A percentile compares a stretch with the other conserved stretches of the same genome.
phyloP scores from a whole-genome alignment of 768 basidiomycete species.

The Boletus subparvulus region DNA sequence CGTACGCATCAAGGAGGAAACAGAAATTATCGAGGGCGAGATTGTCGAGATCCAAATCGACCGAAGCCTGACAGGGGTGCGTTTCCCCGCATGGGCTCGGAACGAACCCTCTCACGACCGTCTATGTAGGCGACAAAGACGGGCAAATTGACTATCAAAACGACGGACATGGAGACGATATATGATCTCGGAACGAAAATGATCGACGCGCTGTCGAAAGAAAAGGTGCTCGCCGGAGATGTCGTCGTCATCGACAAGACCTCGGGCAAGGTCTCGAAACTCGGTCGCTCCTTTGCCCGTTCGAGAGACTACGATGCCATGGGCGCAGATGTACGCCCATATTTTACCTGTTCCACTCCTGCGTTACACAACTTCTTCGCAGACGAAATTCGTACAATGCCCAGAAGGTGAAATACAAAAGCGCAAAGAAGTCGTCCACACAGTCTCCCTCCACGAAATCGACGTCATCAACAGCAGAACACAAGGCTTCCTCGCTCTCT shows the following conservation, averaged over 20 bases:
- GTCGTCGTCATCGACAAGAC: slow-evolving; percentile 97
- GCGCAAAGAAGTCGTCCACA: slow-evolving; percentile 95
- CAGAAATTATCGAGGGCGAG: slow-evolving; percentile 96
- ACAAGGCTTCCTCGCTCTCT: slow-evolving; percentile 95
- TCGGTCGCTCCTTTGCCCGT: slow-evolving; percentile 94
- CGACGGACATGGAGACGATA: slow-evolving; percentile 99
- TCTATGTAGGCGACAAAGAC: slow-evolving; percentile 86
- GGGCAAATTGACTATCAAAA: slow-evolving; percentile 95
- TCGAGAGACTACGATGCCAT: slow-evolving; percentile 98
- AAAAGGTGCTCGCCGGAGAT: slow-evolving; percentile 94
- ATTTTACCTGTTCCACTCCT: neutral
- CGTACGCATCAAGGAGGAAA: slow-evolving; percentile 96
- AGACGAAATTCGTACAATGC: slow-evolving; percentile 98
- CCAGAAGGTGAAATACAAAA: slow-evolving; percentile 98
- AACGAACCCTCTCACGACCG: neutral
- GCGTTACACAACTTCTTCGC: slow-evolving; percentile 7
- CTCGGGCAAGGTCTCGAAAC: slow-evolving; percentile 93
- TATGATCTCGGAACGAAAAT: slow-evolving; percentile 99
- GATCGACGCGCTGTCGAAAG: slow-evolving; percentile 96
- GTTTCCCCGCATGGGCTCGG: slow-evolving; percentile 10
- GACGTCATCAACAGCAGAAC: slow-evolving; percentile 99
- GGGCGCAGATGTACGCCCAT: slow-evolving; percentile 87
- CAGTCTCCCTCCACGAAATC: slow-evolving; percentile 96
- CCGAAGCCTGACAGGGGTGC: slow-evolving; percentile 90
- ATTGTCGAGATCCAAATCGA: slow-evolving; percentile 99